Percentiles rank a stretch among this genome's conserved stretches.
phyloP scores from a whole-genome alignment of 2,329 filamentous ascomycete genomes.

The Eutypa lata region DNA sequence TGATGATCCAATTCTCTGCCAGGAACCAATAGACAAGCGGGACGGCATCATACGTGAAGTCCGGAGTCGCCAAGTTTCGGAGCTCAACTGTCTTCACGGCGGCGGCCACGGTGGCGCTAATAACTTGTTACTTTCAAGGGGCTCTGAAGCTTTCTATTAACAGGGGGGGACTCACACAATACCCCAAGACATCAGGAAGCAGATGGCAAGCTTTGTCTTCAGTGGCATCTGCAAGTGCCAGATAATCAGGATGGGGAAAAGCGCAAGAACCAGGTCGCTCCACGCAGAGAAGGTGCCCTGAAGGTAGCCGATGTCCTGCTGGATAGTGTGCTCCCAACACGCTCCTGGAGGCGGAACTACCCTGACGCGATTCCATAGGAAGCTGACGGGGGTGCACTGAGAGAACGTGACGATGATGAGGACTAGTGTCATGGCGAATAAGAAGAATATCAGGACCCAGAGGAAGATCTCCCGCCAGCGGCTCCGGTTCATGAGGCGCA shows the following conservation, averaged over 20 bases:
- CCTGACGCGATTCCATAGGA: background rate
- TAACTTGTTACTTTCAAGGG: background rate
- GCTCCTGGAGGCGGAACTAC: background rate
- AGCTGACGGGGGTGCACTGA: background rate
- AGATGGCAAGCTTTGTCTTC: background rate
- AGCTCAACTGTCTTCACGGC: conserved; percentile 1
- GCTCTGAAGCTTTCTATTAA: background rate
- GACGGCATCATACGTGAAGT: conserved; percentile 1
- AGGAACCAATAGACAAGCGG: conserved; percentile 1
- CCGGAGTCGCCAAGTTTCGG: background rate
- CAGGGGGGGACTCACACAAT: background rate
- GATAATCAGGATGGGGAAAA: background rate
- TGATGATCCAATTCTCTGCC: conserved; percentile 4
- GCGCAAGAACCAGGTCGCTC: conserved; percentile 2
- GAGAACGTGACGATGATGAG: background rate
- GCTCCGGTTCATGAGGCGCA: conserved; percentile 1
- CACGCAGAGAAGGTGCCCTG: conserved; percentile 2
- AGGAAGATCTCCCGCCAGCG: background rate
- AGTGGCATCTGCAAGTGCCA: conserved; percentile 2
- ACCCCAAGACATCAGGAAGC: conserved; percentile 1
- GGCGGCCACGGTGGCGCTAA: background rate
- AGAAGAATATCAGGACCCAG: conserved; percentile 2
- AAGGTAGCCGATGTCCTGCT: background rate
- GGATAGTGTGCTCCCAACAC: conserved; percentile 1
- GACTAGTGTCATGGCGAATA: background rate